Base-by-base conservation (phyloP, 257 asterid genomes). In the Dorcoceras hygrometricum region DNA sequence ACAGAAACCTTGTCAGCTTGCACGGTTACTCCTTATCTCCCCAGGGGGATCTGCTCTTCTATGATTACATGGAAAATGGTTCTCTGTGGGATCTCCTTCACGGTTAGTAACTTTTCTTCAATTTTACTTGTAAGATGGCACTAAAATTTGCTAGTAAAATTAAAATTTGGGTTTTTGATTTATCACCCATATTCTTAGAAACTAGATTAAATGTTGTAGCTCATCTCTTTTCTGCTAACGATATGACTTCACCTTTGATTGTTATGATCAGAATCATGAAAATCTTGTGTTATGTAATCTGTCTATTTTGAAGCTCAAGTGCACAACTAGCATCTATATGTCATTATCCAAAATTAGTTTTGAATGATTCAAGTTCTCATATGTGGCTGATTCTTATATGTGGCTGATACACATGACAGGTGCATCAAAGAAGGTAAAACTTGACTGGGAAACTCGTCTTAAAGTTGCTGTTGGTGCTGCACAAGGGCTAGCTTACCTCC, bases 1-100 rank as follows among this genome's bases (percentile, higher is more conserved):
- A 94, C 71, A 76, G 99, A 75, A 94, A 94, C 81, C 86, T 94
- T n/a, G 98, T 94, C 50, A 86, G 88, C 86, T 83, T 94, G 87
- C 96, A 90, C 63, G 99, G 99, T 11, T 94, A 90, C 79, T 84
- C 93, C 24, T 78, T 88, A 57, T 85, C 95, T 27, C 93, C 97
- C 6, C 83, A 67, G 50, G 99, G 95, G 5, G 86, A 90, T 59
- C 97, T 94, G 67, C 99, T 94, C 78, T 94, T 89, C 78, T 94
- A 90, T 16, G 99, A 94, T 64, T 90, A 85, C 84, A 94, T 94
- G 99, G 93, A 84, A 59, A 94, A 94, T 75, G 99, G 99, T 8
- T 94, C 99, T 18, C 96, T 94, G 22, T 94, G 99, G 99, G 97
- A 90, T 81, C 99, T 90, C 68, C 96, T 94, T 73, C 99, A 94